Conservation (phyloP, 1,284 basidiomycete species). For the Vanrija sp. region DNA sequence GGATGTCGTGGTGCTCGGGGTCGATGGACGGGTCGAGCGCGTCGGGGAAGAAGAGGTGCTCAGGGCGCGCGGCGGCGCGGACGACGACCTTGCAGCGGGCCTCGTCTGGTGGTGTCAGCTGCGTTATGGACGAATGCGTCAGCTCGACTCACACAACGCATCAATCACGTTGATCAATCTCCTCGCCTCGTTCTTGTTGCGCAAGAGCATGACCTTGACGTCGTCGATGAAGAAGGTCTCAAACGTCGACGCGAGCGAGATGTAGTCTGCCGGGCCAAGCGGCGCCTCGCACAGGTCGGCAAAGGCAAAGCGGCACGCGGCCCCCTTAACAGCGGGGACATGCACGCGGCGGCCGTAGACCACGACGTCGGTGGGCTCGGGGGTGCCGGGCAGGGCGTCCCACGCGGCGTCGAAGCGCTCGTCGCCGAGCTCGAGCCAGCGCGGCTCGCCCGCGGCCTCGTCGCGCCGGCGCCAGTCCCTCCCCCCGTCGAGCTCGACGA, state of each 20-base stretch:
- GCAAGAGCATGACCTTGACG: slow-evolving; percentile 58
- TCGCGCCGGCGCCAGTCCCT: slow-evolving; percentile 48
- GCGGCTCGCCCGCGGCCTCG: slow-evolving; percentile 6
- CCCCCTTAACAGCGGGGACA: slow-evolving; percentile 54
- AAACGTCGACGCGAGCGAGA: slow-evolving; percentile 60
- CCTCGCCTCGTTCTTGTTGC: slow-evolving; percentile 63
- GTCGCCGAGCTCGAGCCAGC: slow-evolving; percentile 29
- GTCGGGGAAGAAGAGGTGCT: slow-evolving; percentile 62
- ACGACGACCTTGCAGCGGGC: slow-evolving; percentile 46
- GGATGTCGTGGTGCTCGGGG: slow-evolving; percentile 43
- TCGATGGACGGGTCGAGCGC: slow-evolving; percentile 30
- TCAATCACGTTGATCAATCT: slow-evolving; percentile 69
- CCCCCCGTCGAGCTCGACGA: slow-evolving; percentile 56
- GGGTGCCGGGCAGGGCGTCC: slow-evolving; percentile 17
- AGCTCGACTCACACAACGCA: slow-evolving; percentile 55
- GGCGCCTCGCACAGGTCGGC: slow-evolving; percentile 62
- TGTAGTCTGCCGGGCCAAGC: slow-evolving; percentile 66
- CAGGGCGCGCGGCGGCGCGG: slow-evolving; percentile 54
- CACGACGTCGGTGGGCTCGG: slow-evolving; percentile 32
- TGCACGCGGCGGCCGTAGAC: slow-evolving; percentile 56
- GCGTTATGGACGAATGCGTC: not conserved
- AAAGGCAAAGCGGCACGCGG: slow-evolving; percentile 58
- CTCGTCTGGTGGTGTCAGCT: slow-evolving; percentile 37
- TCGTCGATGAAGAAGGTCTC: slow-evolving; percentile 59
- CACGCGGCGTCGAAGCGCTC: slow-evolving; percentile 42